Evolutionary conservation across 495 filamentous ascomycete species (phyloP), one percentile per base, ranked within the genome.

Genomic region (Chaetomium cochliodes): DNA sequence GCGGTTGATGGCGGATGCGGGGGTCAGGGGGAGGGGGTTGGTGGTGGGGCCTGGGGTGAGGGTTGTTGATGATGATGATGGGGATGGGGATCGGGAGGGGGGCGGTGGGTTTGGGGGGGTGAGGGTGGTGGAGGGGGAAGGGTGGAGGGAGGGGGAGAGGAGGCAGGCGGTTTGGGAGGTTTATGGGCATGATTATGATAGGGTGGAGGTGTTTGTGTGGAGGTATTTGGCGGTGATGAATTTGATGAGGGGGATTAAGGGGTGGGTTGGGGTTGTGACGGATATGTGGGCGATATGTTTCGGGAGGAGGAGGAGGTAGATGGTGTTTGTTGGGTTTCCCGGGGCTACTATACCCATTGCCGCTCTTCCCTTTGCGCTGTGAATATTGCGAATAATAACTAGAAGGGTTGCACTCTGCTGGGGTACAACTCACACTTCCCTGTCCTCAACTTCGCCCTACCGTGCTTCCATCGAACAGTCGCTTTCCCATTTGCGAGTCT

Each of bases 161-260:
- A 47, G 33, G 33, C 60, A 57, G 39, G 69, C 58, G 0, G 58
- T 87, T 0, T 87, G 84, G 81, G 86, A 88, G 69, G 65, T 78
- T 12, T 87, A 82, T 74, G 82, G 78, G 18, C 75, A 87, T 62
- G 86, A 88, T 65, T 86, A 81, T 63, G 81, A 83, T 61, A 70
- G 82, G 54, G 76, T 77, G 18, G 86, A 88, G 46, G 64, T 75
- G 4, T 86, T 85, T 65, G 72, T 73, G 9, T 74, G 76, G 47
- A 74, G 80, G 51, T 74, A 85, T 56, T 62, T 86, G 1, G 68
- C 67, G 22, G 51, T 85, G 18, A 47, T 87, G 53, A 85, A 87
- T 69, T 65, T 72, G 33, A 67, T 80, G 30, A 77, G 75, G 60
- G 66, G 62, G 39, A 65, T 77, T 2, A 76, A 77, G 61, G 84